Conservation (phyloP, 805 yeast genomes). For the Teunomyces funiuensis region DNA sequence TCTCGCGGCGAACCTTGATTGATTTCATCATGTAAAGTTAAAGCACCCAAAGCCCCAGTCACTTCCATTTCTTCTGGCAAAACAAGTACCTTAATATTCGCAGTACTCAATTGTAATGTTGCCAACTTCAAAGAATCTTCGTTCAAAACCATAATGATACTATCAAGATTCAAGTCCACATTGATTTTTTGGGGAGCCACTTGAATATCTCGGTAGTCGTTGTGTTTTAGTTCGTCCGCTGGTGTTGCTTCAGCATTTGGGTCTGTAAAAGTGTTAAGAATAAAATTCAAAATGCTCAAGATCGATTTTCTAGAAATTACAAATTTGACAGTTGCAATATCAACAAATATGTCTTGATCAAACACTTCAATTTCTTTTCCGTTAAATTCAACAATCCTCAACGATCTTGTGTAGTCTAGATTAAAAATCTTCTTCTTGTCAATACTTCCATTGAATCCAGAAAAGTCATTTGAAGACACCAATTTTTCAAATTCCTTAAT, state of each 20-base stretch:
- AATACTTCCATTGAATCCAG: constrained; percentile 14
- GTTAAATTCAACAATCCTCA: constrained; percentile 57
- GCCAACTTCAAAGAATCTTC: constrained; percentile 85
- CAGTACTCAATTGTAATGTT: constrained; percentile 72
- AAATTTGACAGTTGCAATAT: constrained; percentile 75
- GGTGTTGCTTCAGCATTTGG: constrained; percentile 68
- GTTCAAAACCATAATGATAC: constrained; percentile 71
- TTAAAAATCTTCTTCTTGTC: constrained; percentile 51
- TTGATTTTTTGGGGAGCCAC: constrained; percentile 73
- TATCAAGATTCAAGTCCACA: constrained; percentile 65
- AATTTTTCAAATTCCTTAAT: constrained; percentile 65
- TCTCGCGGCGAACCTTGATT: constrained; percentile 60
- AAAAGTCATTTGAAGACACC: constrained; percentile 60
- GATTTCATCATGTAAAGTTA: constrained; percentile 74
- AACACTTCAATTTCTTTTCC: constrained; percentile 60
- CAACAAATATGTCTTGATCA: constrained; percentile 73
- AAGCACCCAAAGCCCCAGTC: constrained; percentile 70
- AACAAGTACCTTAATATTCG: constrained; percentile 61
- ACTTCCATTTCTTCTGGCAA: constrained; percentile 79
- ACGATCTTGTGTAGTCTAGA: constrained; percentile 56
- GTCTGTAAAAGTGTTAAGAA: constrained; percentile 83
- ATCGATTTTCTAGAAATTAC: constrained; percentile 76
- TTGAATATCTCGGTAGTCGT: constrained; percentile 53
- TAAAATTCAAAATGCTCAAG: constrained; percentile 75
- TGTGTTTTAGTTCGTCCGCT: constrained; percentile 70